Percentiles rank a stretch among this genome's conserved stretches.
These are phyloP conservation scores for Verticillium albo-atrum DNA, from an alignment of 2,329 filamentous ascomycete species.

Conservation along the genomic window DNA sequence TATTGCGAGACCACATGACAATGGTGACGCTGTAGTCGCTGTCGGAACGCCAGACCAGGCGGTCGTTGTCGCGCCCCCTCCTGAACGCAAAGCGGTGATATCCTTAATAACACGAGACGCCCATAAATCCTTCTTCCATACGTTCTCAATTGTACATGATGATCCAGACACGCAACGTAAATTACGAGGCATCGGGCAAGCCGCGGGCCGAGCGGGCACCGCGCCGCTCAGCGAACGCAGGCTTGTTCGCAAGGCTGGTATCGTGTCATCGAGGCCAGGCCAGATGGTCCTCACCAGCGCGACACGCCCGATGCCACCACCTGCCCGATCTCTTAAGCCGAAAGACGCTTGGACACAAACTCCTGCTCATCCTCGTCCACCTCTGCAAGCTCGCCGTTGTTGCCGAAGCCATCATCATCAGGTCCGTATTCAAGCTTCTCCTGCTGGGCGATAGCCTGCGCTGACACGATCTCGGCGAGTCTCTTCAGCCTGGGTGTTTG, in stretches of 20 bases:
- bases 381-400: conserved; percentile 44
- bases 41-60: neutral
- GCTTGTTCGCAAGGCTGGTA: neutral
- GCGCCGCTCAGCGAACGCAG: neutral
- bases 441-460: conserved; percentile 93
- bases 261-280: neutral
- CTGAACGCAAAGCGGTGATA: conserved; percentile 2
- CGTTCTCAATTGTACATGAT: neutral
- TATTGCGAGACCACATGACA: neutral
- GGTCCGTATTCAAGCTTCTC: conserved; percentile 67
- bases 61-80: neutral
- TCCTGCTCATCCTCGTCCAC: conserved; percentile 35
- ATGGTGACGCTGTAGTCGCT: neutral
- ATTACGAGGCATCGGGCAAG: neutral
- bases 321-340: neutral
- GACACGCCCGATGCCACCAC: neutral
- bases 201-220: neutral
- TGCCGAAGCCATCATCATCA: conserved; percentile 39
- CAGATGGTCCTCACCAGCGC: neutral
- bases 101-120: conserved; percentile 1
- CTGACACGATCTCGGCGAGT: conserved; percentile 95
- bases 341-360: conserved; percentile 1
- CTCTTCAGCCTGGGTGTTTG: conserved; percentile 95
- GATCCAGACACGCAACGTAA: neutral
- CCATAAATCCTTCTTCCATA: neutral